These are phyloP conservation scores for Porcisia hertigi DNA, from an alignment of 208 protist genomes.

Conservation along the genomic window DNA sequence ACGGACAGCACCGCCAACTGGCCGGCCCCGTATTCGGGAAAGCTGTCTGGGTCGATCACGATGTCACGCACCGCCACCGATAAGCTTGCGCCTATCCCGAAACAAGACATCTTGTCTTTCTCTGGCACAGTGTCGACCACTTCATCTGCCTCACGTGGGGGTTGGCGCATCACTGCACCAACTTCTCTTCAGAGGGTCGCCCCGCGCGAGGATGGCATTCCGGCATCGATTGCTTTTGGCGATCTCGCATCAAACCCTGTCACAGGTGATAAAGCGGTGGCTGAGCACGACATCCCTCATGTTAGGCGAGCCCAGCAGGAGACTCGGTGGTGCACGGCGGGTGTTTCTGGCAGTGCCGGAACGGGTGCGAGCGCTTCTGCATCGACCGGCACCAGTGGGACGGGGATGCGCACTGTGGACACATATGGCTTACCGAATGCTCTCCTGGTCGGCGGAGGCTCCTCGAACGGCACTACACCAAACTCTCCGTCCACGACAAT, in stretches of 20 bases:
- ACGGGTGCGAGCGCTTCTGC: not conserved
- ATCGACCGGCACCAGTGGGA: not conserved
- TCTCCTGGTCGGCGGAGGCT: constrained; percentile 1
- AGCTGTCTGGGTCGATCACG: not conserved
- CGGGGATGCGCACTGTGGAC: constrained; percentile 4
- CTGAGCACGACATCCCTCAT: not conserved
- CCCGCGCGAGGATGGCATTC: not conserved
- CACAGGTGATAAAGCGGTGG: not conserved
- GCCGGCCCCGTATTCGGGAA: not conserved
- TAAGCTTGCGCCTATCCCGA: not conserved
- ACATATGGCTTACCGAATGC: constrained; percentile 12
- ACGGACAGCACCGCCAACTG: not conserved
- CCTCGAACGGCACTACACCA: constrained; percentile 4
- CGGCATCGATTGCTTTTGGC: not conserved
- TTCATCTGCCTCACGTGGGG: not conserved
- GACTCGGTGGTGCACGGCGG: not conserved
- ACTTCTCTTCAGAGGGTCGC: not conserved
- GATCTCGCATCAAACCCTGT: not conserved
- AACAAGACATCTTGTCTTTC: not conserved
- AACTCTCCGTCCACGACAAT: constrained; percentile 3
- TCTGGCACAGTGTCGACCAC: not conserved
- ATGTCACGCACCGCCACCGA: not conserved
- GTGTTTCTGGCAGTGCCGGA: not conserved
- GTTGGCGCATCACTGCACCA: not conserved
- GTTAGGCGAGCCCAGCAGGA: not conserved